Evolutionary conservation across 169 alveolate species (phyloP).

Genomic region (Eimeria brunetti): DNA sequence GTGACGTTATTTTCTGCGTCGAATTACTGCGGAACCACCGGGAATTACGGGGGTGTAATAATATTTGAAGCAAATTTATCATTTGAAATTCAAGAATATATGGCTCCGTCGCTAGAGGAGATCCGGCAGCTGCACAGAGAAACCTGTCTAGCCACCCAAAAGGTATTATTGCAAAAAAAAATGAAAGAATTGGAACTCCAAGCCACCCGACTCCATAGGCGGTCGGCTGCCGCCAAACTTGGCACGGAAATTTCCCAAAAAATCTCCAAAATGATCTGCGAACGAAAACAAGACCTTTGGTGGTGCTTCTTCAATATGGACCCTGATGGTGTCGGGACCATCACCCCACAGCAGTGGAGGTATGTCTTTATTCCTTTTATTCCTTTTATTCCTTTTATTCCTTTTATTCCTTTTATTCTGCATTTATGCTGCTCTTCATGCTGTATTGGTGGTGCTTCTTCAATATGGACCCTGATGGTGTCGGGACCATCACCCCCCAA

Average conservation of each 20-base stretch:
- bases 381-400: background rate
- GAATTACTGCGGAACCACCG: slow-evolving; percentile 93
- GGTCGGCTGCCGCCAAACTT: slow-evolving; percentile 77
- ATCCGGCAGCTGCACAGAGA: slow-evolving; percentile 86
- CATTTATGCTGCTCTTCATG: background rate
- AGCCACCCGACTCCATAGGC: slow-evolving; percentile 48
- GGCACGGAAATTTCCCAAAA: slow-evolving; percentile 63
- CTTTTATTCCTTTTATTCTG: no score
- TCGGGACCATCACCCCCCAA: slow-evolving; percentile 59
- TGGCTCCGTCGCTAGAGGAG: slow-evolving; percentile 90
- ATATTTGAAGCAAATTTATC: slow-evolving; percentile 88
- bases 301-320: slow-evolving; percentile 80
- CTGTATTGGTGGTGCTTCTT: slow-evolving; percentile 79
- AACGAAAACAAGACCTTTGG: slow-evolving; percentile 81
- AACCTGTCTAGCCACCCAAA: slow-evolving; percentile 84
- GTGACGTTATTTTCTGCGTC: slow-evolving; percentile 95
- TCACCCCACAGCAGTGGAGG: slow-evolving; percentile 80
- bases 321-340: slow-evolving; percentile 40
- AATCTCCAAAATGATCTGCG: slow-evolving; percentile 78
- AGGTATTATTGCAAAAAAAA: slow-evolving; percentile 75
- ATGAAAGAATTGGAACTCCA: slow-evolving; percentile 76
- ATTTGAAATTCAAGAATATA: slow-evolving; percentile 92
- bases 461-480: slow-evolving; percentile 72
- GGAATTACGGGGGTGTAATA: slow-evolving; percentile 91
- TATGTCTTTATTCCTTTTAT: background rate